Evolutionary conservation across 2,329 filamentous ascomycete species (phyloP).

Genomic region (Aspergillus tubingensis): DNA sequence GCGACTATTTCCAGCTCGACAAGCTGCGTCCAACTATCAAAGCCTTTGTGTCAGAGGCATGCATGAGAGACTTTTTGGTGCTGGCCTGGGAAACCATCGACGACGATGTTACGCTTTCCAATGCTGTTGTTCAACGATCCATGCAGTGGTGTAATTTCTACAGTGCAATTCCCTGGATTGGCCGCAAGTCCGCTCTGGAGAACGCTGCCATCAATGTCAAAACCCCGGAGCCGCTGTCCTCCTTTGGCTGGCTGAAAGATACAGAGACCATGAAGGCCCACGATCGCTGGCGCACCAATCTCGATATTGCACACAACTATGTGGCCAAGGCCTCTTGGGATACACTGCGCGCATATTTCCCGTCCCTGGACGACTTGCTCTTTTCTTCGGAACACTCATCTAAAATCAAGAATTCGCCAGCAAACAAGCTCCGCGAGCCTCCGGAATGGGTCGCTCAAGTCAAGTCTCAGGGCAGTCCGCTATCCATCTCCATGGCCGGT

Average conservation of each 20-base stretch:
- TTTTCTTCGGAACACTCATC: conserved; percentile 26
- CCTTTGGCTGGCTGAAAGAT: conserved; percentile 52
- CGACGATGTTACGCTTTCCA: conserved; percentile 39
- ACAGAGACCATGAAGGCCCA: conserved; percentile 48
- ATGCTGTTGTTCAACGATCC: conserved; percentile 47
- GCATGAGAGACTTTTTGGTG: conserved; percentile 45
- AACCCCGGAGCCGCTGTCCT: conserved; percentile 44
- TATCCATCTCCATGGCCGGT: conserved; percentile 42
- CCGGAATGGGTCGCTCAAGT: conserved; percentile 36
- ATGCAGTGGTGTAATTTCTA: conserved; percentile 52
- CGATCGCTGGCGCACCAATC: conserved; percentile 44
- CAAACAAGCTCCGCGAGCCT: conserved; percentile 28
- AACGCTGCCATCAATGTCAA: conserved; percentile 38
- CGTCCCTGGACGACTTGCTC: conserved; percentile 28
- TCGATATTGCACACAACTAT: conserved; percentile 19
- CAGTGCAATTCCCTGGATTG: conserved; percentile 49
- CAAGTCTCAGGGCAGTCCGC: conserved; percentile 36
- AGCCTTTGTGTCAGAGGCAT: conserved; percentile 50
- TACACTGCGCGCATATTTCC: conserved; percentile 29
- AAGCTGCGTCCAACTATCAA: conserved; percentile 46
- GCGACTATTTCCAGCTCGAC: conserved; percentile 49
- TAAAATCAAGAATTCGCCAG: conserved; percentile 8
- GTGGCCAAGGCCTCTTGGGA: conserved; percentile 28
- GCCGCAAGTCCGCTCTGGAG: conserved; percentile 37
- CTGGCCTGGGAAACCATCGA: conserved; percentile 51